These are phyloP conservation scores for Chiua sp. DNA, from an alignment of 1,284 basidiomycete genomes.

Conservation along the genomic window DNA sequence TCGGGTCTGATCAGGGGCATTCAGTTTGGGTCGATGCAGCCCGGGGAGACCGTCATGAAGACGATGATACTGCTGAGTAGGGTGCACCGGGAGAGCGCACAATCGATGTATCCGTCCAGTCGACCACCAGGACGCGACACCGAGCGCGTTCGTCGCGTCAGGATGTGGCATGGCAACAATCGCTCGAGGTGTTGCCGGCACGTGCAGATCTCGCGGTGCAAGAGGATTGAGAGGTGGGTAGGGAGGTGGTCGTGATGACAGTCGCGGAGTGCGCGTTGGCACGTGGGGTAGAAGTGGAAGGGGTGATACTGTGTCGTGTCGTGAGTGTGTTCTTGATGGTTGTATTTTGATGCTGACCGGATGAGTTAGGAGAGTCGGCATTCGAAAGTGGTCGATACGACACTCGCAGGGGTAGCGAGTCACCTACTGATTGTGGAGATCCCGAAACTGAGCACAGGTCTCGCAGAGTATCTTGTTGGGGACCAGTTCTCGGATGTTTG, in stretches of 20 bases:
- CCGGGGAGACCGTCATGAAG: slow-evolving; percentile 60
- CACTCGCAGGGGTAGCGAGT: slow-evolving; percentile 45
- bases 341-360: no score
- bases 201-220: slow-evolving; percentile 65
- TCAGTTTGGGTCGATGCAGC: slow-evolving; percentile 61
- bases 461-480: slow-evolving; percentile 62
- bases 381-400: no score
- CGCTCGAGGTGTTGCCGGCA: no score
- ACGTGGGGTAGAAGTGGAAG: no score
- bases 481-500: slow-evolving; percentile 67
- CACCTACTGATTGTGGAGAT: no score
- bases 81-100: slow-evolving; percentile 69
- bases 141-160: slow-evolving; percentile 58
- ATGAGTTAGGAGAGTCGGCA: no score
- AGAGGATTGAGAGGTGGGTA: slow-evolving; percentile 57
- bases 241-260: slow-evolving; percentile 60
- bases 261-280: slow-evolving; percentile 57
- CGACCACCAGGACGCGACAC: slow-evolving; percentile 59
- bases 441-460: not conserved
- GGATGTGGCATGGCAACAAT: slow-evolving; percentile 54
- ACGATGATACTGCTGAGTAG: slow-evolving; percentile 63
- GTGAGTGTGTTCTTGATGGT: no score
- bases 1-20: slow-evolving; percentile 76
- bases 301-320: no score
- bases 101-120: slow-evolving; percentile 79